Evolutionary conservation across 2,329 filamentous ascomycete species (phyloP).

Genomic region (Falciphora oryzae): DNA sequence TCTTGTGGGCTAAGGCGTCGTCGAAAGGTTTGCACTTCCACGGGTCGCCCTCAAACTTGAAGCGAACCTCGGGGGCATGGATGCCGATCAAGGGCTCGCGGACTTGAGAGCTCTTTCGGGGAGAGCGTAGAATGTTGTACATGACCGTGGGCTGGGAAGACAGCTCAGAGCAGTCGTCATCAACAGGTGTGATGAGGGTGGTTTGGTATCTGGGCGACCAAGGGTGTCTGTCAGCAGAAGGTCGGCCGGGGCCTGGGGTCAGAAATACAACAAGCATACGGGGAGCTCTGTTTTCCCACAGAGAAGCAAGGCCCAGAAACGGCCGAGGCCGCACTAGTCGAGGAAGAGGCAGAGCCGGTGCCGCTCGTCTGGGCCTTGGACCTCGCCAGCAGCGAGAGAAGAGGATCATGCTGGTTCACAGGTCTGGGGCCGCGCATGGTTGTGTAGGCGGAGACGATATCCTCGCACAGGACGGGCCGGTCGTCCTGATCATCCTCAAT

Average conservation of each 20-base stretch:
- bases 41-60: not conserved
- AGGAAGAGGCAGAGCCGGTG: constrained; percentile 1
- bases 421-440: constrained; percentile 26
- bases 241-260: not conserved
- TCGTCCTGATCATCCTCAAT: not conserved
- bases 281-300: not conserved
- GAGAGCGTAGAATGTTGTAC: constrained; percentile 5
- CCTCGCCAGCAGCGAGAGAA: constrained; percentile 22
- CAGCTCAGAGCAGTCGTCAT: constrained; percentile 3
- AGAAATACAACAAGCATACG: not conserved
- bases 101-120: not conserved
- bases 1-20: not conserved
- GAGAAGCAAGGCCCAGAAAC: not conserved
- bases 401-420: constrained; percentile 18
- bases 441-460: constrained; percentile 25
- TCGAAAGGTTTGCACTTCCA: constrained; percentile 8
- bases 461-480: constrained; percentile 13
- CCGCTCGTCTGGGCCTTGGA: constrained; percentile 11
- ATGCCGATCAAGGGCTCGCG: constrained; percentile 5
- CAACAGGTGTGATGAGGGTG: constrained; percentile 8
- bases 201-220: constrained; percentile 1
- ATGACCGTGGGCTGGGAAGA: constrained; percentile 5
- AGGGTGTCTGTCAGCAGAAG: not conserved
- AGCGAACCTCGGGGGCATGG: not conserved
- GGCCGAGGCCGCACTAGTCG: not conserved